Conservation (phyloP, 768 basidiomycete genomes). For the Vishniacozyma victoriae region DNA sequence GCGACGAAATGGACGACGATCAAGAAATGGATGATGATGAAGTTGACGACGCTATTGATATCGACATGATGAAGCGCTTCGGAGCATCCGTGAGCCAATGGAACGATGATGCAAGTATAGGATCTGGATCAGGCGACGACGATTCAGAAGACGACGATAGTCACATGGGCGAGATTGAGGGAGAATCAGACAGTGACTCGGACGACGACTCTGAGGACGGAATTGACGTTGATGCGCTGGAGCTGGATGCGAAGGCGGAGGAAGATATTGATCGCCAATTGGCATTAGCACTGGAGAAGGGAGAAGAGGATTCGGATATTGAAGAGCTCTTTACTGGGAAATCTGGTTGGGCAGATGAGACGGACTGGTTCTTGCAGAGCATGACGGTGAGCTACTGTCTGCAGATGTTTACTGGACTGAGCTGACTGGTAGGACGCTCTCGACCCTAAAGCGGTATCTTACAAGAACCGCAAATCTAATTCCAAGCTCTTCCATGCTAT, state of each 20-base stretch:
- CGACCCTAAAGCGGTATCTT: constrained; percentile 55
- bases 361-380: constrained; percentile 56
- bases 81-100: constrained; percentile 11
- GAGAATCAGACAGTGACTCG: not conserved
- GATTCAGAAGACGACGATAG: constrained; percentile 3
- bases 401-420: not conserved
- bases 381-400: constrained; percentile 53
- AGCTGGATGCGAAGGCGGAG: not conserved
- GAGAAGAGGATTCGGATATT: constrained; percentile 21
- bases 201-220: not conserved
- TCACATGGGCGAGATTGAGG: too few relatives aligned
- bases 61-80: constrained; percentile 8
- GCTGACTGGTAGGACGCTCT: constrained; percentile 53
- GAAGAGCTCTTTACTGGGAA: constrained; percentile 40
- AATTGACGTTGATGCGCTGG: not conserved
- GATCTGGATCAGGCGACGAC: constrained; percentile 8
- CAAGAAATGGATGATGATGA: constrained; percentile 41
- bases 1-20: constrained; percentile 2
- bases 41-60: constrained; percentile 17
- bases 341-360: constrained; percentile 53
- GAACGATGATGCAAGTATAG: too few relatives aligned
- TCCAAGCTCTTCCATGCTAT: constrained; percentile 61
- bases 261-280: not conserved
- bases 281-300: not conserved
- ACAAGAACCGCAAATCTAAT: constrained; percentile 51